Evolutionary conservation across 2,329 filamentous ascomycete genomes (phyloP).

Genomic region (Drechmeria coniospora): DNA sequence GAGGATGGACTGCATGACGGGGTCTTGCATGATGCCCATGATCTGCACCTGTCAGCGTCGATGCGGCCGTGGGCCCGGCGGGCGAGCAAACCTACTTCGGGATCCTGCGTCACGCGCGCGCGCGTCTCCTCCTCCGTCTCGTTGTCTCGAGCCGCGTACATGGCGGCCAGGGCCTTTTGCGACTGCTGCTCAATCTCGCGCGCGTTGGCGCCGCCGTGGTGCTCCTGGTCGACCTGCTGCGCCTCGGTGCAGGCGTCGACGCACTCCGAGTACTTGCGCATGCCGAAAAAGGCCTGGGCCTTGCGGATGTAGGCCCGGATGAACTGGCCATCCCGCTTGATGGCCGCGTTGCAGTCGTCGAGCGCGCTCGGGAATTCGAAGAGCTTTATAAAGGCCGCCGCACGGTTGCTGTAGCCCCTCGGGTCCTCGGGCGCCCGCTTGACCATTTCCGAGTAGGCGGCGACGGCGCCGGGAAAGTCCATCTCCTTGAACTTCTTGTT

Average conservation of each 20-base stretch:
- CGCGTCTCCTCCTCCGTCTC: conserved; percentile 94
- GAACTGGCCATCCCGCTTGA: conserved; percentile 81
- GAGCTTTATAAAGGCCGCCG: conserved; percentile 90
- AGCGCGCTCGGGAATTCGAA: conserved; percentile 90
- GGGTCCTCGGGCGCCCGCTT: conserved; percentile 89
- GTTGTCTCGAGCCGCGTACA: conserved; percentile 81
- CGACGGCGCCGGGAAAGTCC: conserved; percentile 90
- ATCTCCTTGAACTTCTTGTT: conserved; percentile 95
- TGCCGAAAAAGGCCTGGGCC: conserved; percentile 86
- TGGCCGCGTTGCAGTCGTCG: conserved; percentile 80
- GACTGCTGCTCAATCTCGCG: conserved; percentile 89
- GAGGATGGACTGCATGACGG: conserved; percentile 93
- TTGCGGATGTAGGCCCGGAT: conserved; percentile 94
- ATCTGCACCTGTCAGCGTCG: conserved; percentile 31
- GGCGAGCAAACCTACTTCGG: conserved; percentile 49
- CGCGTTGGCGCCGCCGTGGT: conserved; percentile 57
- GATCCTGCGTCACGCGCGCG: conserved; percentile 77
- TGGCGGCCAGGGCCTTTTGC: conserved; percentile 79
- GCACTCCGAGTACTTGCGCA: conserved; percentile 96
- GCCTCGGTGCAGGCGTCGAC: conserved; percentile 81
- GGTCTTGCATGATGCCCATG: conserved; percentile 81
- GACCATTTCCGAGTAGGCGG: conserved; percentile 90
- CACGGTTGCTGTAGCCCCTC: conserved; percentile 92
- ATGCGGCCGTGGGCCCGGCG: background rate
- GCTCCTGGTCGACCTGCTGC: conserved; percentile 54